Evolutionary conservation across 169 alveolate genomes (phyloP), one percentile per base, ranked within the genome.

Genomic region (Ophryocystis elektroscirrha): DNA sequence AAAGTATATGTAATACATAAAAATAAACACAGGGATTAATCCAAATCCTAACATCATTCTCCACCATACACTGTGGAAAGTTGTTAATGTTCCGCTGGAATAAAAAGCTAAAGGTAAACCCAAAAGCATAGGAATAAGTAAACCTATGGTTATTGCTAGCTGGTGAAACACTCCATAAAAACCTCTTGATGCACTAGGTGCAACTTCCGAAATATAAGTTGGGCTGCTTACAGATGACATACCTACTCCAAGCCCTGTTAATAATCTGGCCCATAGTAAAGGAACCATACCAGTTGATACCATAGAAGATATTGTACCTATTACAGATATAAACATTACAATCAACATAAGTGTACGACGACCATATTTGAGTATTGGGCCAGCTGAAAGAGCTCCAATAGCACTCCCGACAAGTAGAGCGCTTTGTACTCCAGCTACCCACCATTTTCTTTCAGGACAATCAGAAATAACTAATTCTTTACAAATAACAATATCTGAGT

Each of bases 231-330:
- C 82, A 3, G 78, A 65, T 19, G 55, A 47, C 23, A 68, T 45
- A 0, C 82, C 82, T 24, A 70, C 63, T 12, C 70, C 73, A 20
- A 69, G 44, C 9, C 82, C 82, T 3, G 71, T 59, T n/a, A 65
- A 24, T 15, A 73, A 28, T 7, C 82, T 71, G 1, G 79, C 77
- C 25, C 57, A 22, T 43, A 73, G 54, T 24, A 73, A 48, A 16
- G 67, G 52, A n/a, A 49, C 45, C 20, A 55, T 41, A 0, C 59
- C 60, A 15, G 43, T 59, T 1, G 71, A 57, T 12, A 41, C 44
- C 20, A 53, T 56, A 0, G 71, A 51, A 19, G 48, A 39, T 12
- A 44, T 50, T 36, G 51, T 42, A 1, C 66, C 63, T 20, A 48
- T 26, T 4, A 50, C 20, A 35, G 48, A 63, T 9, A 61, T 29